phyloP scores from a whole-genome alignment of 2,329 filamentous ascomycete genomes.

The Trichoderma brevicompactum region DNA sequence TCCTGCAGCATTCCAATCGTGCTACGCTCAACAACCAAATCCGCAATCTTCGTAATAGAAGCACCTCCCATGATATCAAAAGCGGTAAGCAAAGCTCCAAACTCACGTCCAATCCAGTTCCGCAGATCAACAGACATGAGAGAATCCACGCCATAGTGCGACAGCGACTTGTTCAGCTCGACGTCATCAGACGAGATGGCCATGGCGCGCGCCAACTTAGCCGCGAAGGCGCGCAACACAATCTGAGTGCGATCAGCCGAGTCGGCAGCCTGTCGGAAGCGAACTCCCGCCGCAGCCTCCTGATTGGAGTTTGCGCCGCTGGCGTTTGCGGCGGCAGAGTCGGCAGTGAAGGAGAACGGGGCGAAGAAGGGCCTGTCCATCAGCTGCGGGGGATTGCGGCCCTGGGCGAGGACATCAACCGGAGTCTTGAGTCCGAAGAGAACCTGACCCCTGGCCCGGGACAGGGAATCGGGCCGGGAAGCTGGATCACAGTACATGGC shows the following conservation, averaged over 20 bases:
- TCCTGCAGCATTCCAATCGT: neutral
- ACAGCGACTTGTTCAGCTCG: slow-evolving; percentile 32
- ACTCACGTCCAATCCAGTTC: slow-evolving; percentile 46
- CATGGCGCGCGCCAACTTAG: slow-evolving; percentile 42
- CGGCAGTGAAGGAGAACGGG: neutral
- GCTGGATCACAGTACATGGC: slow-evolving; percentile 16
- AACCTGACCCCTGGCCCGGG: neutral
- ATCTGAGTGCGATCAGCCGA: neutral
- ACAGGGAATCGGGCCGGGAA: neutral
- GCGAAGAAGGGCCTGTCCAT: slow-evolving; percentile 1
- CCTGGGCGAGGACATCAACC: neutral
- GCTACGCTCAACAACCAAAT: slow-evolving; percentile 4
- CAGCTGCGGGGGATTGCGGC: neutral
- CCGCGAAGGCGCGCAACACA: slow-evolving; percentile 34
- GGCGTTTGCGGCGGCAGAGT: neutral
- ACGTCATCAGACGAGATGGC: slow-evolving; percentile 36
- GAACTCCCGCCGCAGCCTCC: neutral
- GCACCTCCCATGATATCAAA: slow-evolving; percentile 44
- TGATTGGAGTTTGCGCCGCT: neutral
- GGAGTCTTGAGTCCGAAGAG: slow-evolving; percentile 11
- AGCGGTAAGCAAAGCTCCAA: slow-evolving; percentile 42
- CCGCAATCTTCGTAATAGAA: slow-evolving; percentile 2
- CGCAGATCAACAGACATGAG: slow-evolving; percentile 51
- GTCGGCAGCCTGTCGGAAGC: neutral
- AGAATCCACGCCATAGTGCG: slow-evolving; percentile 37